These are phyloP conservation scores for Phytopythium mirpurense DNA, from an alignment of 352 stramenopile genomes.

Conservation along the genomic window DNA sequence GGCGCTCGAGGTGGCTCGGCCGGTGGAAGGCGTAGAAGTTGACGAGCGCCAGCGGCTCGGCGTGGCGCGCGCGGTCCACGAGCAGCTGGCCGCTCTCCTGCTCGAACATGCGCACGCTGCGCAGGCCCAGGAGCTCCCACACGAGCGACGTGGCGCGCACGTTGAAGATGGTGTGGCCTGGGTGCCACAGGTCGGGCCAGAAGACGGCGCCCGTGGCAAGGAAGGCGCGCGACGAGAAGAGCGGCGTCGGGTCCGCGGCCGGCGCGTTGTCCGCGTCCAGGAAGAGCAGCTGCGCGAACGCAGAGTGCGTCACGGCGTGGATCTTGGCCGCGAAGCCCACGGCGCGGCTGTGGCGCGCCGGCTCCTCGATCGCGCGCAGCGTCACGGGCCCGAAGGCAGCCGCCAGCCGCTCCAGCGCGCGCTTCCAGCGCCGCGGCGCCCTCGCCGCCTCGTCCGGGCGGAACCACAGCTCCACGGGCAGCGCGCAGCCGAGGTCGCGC, in stretches of 20 bases:
- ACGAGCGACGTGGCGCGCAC: constrained; percentile 38
- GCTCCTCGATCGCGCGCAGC: constrained; percentile 24
- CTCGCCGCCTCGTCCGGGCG: constrained; percentile 26
- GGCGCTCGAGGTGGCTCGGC: constrained; percentile 25
- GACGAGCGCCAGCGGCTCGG: background rate
- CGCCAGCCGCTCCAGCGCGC: constrained; percentile 14
- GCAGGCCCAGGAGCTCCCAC: constrained; percentile 41
- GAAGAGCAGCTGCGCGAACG: constrained; percentile 42
- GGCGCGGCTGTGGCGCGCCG: constrained; percentile 13
- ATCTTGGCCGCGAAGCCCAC: constrained; percentile 52
- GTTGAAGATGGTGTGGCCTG: constrained; percentile 52
- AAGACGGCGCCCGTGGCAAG: constrained; percentile 35
- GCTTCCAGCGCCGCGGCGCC: background rate
- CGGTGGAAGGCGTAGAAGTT: too few relatives aligned
- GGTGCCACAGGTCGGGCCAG: constrained; percentile 54
- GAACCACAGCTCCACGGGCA: constrained; percentile 65
- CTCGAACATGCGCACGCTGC: constrained; percentile 45
- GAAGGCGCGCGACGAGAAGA: constrained; percentile 39
- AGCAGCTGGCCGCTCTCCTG: constrained; percentile 46
- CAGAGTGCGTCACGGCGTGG: constrained; percentile 46
- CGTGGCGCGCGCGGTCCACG: constrained; percentile 23
- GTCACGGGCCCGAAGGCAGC: constrained; percentile 18
- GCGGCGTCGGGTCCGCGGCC: constrained; percentile 36
- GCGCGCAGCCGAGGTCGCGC: constrained; percentile 29
- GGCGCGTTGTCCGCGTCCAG: constrained; percentile 61